A percentile compares a stretch with the other conserved stretches of the same genome.
Evolutionary conservation across 345 rosid species (phyloP).

Genomic region (Cardamine occulta): DNA sequence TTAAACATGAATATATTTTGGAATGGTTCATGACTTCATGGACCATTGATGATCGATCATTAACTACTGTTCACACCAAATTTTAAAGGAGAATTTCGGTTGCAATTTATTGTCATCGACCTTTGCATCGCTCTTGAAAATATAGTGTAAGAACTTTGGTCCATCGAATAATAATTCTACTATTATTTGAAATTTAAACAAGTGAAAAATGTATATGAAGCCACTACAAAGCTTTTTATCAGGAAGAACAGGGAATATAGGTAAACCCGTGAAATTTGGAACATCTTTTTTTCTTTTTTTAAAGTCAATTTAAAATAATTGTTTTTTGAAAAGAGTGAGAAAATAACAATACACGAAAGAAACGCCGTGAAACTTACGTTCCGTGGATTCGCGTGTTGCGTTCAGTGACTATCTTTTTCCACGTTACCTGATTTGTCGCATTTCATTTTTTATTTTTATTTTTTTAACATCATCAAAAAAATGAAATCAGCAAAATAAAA

Average conservation of each 20-base stretch:
- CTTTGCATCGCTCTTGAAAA: slow-evolving; percentile 13
- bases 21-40: slow-evolving; percentile 20
- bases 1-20: slow-evolving; percentile 4
- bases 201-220: background rate
- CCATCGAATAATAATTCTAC: background rate
- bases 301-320: background rate
- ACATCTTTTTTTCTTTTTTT: background rate
- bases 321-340: background rate
- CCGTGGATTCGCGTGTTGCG: slow-evolving; percentile 30
- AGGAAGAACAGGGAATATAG: slow-evolving; percentile 16
- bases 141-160: slow-evolving; percentile 6
- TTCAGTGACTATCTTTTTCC: slow-evolving; percentile 38
- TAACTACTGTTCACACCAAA: slow-evolving; percentile 23
- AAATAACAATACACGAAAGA: slow-evolving; percentile 20
- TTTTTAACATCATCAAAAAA: background rate
- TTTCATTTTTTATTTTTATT: background rate
- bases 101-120: slow-evolving; percentile 35
- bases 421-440: slow-evolving; percentile 47
- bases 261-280: slow-evolving; percentile 30
- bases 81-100: slow-evolving; percentile 3
- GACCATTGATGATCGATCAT: slow-evolving; percentile 25
- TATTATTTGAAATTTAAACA: slow-evolving; percentile 9
- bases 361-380: slow-evolving; percentile 23
- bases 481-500: slow-evolving; percentile 11
- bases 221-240: background rate